These are phyloP conservation scores for Pichia cactophila DNA, from an alignment of 1,139 yeast genomes.

Conservation along the genomic window DNA sequence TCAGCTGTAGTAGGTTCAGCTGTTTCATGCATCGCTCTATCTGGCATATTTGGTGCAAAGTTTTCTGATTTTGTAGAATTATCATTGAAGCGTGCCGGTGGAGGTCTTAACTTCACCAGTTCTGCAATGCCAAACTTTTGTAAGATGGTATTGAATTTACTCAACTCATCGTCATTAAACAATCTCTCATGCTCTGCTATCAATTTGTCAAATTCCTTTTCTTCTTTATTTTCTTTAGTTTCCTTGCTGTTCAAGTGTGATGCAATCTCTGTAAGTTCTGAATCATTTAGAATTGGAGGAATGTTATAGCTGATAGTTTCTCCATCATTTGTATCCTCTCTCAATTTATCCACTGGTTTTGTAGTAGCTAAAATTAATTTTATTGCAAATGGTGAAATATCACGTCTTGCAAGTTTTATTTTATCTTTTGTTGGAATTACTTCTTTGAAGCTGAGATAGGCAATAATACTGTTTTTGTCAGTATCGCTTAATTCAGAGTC, in stretches of 20 bases:
- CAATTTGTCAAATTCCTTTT: constrained; percentile 13
- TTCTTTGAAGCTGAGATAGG: constrained; percentile 5
- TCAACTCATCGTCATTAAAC: constrained; percentile 4
- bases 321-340: constrained; percentile 11
- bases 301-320: constrained; percentile 6
- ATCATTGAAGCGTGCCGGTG: neutral
- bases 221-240: constrained; percentile 16
- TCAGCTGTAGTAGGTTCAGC: too few species aligned
- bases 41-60: too few species aligned
- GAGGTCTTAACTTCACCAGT: neutral
- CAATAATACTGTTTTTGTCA: constrained; percentile 4
- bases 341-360: constrained; percentile 15
- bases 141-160: constrained; percentile 10
- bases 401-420: constrained; percentile 28
- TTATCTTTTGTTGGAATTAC: constrained; percentile 21
- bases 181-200: constrained; percentile 12
- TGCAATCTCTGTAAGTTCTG: constrained; percentile 5
- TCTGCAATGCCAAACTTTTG: neutral
- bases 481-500: neutral
- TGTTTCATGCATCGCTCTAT: too few species aligned
- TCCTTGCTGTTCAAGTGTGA: constrained; percentile 9
- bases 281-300: constrained; percentile 4
- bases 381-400: constrained; percentile 26
- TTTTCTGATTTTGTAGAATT: too few species aligned
- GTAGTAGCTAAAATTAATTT: constrained; percentile 16